Conservation (phyloP, 2,329 filamentous ascomycete species). For the Alternaria gaisen region DNA sequence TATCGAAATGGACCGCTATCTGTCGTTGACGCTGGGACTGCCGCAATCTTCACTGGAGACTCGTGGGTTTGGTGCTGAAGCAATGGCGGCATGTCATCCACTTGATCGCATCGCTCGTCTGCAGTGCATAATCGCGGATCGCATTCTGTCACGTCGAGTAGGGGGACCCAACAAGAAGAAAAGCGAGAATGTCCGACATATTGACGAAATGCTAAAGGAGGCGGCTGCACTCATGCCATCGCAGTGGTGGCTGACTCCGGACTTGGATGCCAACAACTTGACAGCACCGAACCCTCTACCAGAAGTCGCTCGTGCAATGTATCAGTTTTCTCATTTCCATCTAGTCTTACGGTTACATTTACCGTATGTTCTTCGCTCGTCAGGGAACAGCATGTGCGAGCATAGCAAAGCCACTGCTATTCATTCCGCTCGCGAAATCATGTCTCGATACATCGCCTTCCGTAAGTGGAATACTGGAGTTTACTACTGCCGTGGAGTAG, state of each 20-base stretch:
- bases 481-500: not conserved
- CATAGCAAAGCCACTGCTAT: not conserved
- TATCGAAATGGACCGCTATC: not conserved
- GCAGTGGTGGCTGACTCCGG: not conserved
- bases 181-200: not conserved
- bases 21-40: not conserved
- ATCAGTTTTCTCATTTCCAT: not conserved
- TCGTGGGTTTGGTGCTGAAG: not conserved
- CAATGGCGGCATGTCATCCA: constrained; percentile 29
- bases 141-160: constrained; percentile 39
- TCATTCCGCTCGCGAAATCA: not conserved
- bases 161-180: not conserved
- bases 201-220: not conserved
- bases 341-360: not conserved
- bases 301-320: not conserved
- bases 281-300: not conserved
- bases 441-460: not conserved
- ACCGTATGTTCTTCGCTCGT: not conserved
- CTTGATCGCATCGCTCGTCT: constrained; percentile 45
- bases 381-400: not conserved
- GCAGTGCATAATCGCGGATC: constrained; percentile 44
- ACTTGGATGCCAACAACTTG: not conserved
- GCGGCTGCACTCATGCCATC: not conserved
- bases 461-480: not conserved
- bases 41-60: not conserved